Base-by-base conservation (phyloP, 31 red algal species). In the Odonthalia washingtoniensis region DNA sequence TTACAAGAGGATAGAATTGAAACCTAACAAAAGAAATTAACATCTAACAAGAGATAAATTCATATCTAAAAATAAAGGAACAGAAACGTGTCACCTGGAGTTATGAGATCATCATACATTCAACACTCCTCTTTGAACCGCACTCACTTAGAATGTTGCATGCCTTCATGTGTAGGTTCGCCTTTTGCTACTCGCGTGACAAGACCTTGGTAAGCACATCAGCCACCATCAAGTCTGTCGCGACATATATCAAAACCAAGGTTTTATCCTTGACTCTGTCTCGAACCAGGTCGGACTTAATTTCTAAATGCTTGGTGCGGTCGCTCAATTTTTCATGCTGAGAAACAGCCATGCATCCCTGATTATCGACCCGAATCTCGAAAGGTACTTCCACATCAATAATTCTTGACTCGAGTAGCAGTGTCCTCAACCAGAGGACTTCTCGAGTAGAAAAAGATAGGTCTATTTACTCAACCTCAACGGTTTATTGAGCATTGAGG, bases 231-330 rank as follows among this genome's bases (percentile, higher is more conserved):
- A 14, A 21, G 12, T 9, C 21, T 21, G 49, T 14, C 49, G 49
- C 12, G 12, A 57, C 9, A 32, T 77, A 87, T 31, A 14, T 2
- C 21, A 87, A 37, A 18, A 38, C 42, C 9, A 87, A 38, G 1
- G 39, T 87, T 46, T 46, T 33, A 46, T 77, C 75, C 16, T 61
- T n/a, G 2, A 87, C 70, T 45, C 77, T 42, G 66, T 87, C 72
- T 5, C 57, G 12, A 27, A 87, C 68, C 2, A 87, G 40, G 67
- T 87, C 57, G 41, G 49, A 88, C 1, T 57, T 46, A 41, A 88
- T 39, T 1, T 88, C 85, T 0, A 88, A 69, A 52, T 78, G 73
- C 32, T 78, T 88, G 21, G 74, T 78, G 2, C 62, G 14, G n/a
- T n/a, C n/a, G n/a, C 61, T 88, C 21, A 45, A 28, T 2, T 33